phyloP scores from a whole-genome alignment of 1,139 yeast species.

The Schizosaccharomyces versatilis region DNA sequence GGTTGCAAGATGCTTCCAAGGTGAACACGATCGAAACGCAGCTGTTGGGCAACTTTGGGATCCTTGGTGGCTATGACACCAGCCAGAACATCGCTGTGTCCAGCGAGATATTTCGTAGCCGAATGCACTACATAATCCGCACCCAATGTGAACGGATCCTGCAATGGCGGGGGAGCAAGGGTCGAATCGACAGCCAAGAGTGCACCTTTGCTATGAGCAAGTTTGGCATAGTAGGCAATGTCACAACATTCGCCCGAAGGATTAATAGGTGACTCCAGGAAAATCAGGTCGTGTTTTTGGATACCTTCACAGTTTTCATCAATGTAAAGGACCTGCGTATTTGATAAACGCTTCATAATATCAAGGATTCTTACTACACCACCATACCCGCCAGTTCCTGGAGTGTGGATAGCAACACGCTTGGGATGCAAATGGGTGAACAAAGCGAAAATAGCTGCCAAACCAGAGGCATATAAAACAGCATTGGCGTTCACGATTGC shows the following conservation, averaged over 20 bases:
- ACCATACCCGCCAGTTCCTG: slow-evolving; percentile 51
- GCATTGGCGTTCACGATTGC: slow-evolving; percentile 29
- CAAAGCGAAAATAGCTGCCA: slow-evolving; percentile 61
- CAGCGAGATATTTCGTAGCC: slow-evolving; percentile 96
- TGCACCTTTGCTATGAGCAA: slow-evolving; percentile 23
- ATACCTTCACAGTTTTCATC: slow-evolving; percentile 88
- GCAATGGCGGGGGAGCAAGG: slow-evolving; percentile 62
- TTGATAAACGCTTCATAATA: slow-evolving; percentile 38
- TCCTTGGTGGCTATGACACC: slow-evolving; percentile 66
- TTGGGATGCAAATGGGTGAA: slow-evolving; percentile 54
- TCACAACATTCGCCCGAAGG: slow-evolving; percentile 65
- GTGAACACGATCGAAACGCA: slow-evolving; percentile 39
- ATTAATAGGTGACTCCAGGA: slow-evolving; percentile 81
- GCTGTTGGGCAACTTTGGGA: slow-evolving; percentile 23
- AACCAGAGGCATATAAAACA: slow-evolving; percentile 54
- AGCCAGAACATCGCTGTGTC: slow-evolving; percentile 88
- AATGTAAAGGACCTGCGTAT: slow-evolving; percentile 27
- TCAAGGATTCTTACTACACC: slow-evolving; percentile 57
- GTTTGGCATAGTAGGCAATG: slow-evolving; percentile 37
- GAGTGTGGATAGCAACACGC: slow-evolving; percentile 30
- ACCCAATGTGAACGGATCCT: slow-evolving; percentile 60
- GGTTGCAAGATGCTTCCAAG: slow-evolving; percentile 64
- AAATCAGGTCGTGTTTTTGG: slow-evolving; percentile 47
- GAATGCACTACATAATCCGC: slow-evolving; percentile 74
- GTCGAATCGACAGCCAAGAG: slow-evolving; percentile 76